phyloP scores from a whole-genome alignment of 2,329 filamentous ascomycete species.

The Botrytis aclada region DNA sequence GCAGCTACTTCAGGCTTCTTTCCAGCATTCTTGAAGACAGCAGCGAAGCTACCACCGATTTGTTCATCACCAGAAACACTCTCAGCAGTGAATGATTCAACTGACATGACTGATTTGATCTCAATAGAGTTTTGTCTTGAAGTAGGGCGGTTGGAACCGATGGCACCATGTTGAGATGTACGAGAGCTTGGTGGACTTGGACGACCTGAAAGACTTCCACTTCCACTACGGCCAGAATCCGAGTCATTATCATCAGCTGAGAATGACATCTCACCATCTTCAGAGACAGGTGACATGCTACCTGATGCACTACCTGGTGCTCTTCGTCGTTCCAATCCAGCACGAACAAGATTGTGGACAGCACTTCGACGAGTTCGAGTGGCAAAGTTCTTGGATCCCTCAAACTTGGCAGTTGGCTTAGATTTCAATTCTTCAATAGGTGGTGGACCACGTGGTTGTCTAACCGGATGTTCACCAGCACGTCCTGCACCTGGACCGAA shows the following conservation, averaged over 20 bases:
- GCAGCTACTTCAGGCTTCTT: slow-evolving; percentile 55
- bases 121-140: slow-evolving; percentile 60
- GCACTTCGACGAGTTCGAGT: slow-evolving; percentile 89
- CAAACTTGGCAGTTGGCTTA: slow-evolving; percentile 87
- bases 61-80: slow-evolving; percentile 65
- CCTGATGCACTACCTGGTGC: slow-evolving; percentile 71
- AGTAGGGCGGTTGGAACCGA: slow-evolving; percentile 79
- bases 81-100: slow-evolving; percentile 55
- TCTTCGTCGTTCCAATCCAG: slow-evolving; percentile 78
- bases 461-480: slow-evolving; percentile 88
- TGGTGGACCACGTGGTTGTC: slow-evolving; percentile 90
- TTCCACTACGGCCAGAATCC: slow-evolving; percentile 65
- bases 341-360: slow-evolving; percentile 85
- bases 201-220: slow-evolving; percentile 71
- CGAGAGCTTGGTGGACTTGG: slow-evolving; percentile 71
- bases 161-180: slow-evolving; percentile 76
- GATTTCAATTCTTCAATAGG: slow-evolving; percentile 84
- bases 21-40: slow-evolving; percentile 60
- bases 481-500: slow-evolving; percentile 92
- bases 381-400: slow-evolving; percentile 97
- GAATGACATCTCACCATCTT: slow-evolving; percentile 65
- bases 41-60: slow-evolving; percentile 61
- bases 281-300: slow-evolving; percentile 86
- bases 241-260: slow-evolving; percentile 70
- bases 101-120: slow-evolving; percentile 45